Evolutionary conservation across 139 green algal species (phyloP).

Genomic region (Chlamydomonas asymmetrica): DNA sequence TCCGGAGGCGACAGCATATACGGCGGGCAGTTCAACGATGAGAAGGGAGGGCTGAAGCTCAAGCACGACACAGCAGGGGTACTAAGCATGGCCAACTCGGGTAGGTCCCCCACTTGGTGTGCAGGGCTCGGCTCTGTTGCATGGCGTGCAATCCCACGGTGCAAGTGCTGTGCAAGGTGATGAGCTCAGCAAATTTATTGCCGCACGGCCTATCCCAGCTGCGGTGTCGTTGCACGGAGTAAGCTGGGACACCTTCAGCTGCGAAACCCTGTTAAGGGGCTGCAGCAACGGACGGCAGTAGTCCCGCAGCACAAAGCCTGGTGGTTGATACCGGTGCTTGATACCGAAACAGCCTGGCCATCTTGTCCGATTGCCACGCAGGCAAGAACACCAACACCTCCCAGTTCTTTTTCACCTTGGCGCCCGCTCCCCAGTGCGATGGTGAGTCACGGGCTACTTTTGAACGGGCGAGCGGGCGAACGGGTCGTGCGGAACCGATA

Average conservation of each 20-base stretch:
- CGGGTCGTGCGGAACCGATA: not conserved
- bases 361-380: conserved; percentile 83
- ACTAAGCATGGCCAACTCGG: conserved; percentile 84
- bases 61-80: conserved; percentile 75
- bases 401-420: conserved; percentile 86
- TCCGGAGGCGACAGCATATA: conserved; percentile 84
- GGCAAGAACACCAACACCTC: conserved; percentile 89
- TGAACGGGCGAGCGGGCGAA: not conserved
- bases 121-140: no score
- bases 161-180: no score
- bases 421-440: conserved; percentile 64
- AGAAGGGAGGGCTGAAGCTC: conserved; percentile 72
- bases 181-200: not conserved
- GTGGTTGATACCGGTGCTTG: not conserved
- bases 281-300: not conserved
- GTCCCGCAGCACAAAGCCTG: not conserved
- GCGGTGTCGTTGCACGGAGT: not conserved
- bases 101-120: no score
- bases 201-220: not conserved
- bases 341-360: conserved; percentile 42
- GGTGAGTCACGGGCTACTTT: conserved; percentile 24
- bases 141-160: no score
- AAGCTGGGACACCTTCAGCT: not conserved
- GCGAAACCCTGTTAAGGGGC: not conserved
- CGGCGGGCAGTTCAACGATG: conserved; percentile 80